Base-by-base conservation (phyloP, 1,139 yeast genomes). In the Blastobotrys buckinghamii region DNA sequence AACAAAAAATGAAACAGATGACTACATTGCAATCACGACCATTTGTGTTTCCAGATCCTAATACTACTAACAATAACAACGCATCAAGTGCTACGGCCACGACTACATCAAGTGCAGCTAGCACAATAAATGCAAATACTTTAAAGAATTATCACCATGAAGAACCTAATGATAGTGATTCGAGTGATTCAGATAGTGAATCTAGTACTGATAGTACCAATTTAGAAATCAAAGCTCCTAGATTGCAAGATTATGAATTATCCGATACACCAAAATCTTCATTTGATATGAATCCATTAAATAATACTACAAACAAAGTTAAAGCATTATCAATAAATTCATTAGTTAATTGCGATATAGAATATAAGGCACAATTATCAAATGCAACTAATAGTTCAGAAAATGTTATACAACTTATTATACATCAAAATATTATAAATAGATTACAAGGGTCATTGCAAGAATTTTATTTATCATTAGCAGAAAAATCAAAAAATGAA, bases 381-480 rank as follows among this genome's bases (percentile, higher is more conserved):
- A 47, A 50, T 17, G 56, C 60, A 12, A 30, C 47, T 7, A 47
- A 51, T 9, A 54, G 60, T 8, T 54, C 61, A 12, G 44, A 57
- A 6, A 51, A 55, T 12, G 57, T 60, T 16, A 47, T 58, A 10
- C 58, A 59, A 37, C 43, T 50, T 4, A 51, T 60, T n/a, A 50
- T 61, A 7, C 59, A 55, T 34, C 50, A 59, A 52, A 57, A 54
- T 32, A 50, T 61, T 30, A 50, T 54, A 26, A 50, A 55, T 38
- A 53, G 65, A 22, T 53, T 61, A n/a, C 53, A 55, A 30, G 55
- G 53, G 3, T 53, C 62, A 6, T 40, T 57, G 26, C 45, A 48
- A 15, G 44, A 52, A 15, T 55, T 61, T 38, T 53, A 50, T 38
- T 24, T 48, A 5, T 34, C 47, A 16, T 43, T 60, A 33, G 37